Evolutionary conservation across 345 rosid genomes (phyloP), one percentile per base, ranked within the genome.

Genomic region (Psidium friedrichsthalianum): DNA sequence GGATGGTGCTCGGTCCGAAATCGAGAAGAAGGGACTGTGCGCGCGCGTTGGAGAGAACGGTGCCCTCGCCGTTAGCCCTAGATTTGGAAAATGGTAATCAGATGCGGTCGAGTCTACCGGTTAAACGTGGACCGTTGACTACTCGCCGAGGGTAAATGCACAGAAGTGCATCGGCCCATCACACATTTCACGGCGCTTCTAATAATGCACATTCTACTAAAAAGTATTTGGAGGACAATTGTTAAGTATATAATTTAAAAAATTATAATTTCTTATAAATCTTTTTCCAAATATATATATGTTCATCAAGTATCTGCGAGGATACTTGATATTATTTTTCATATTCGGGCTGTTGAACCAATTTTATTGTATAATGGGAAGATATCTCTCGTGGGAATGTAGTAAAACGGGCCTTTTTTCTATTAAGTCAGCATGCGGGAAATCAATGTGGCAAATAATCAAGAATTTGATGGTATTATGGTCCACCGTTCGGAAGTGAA

Each of bases 31-130:
- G 78, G 47, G 47, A 69, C 78, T 4, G 47, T 0, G 78, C 1
- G 36, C 36, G 36, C 36, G 78, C 24, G 78, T 69, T 32, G 78
- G 24, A 5, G 78, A 69, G 47, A 69, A 18, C 47, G 78, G 78
- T 11, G 78, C 78, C 10, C 78, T 36, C 78, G 78, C 78, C 32
- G 78, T 57, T 2, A 78, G 86, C 83, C 86, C 86, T 85, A 85
- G 74, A 84, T 49, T 84, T 49, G 56, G 56, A 36, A 36, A 27
- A 1, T 61, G 10, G 8, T 10, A 80, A 58, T 84, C 40, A 24
- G 42, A 15, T 59, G 80, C 20, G 52, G 74, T 57, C 74, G 18
- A 56, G 85, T 25, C 40, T 8, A 83, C 0, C 11, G 6, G 0
- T 24, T 47, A 12, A 21, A 13, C 40, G 85, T 57, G 85, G 25